Base-by-base conservation (phyloP, 345 rosid species). In the Noccaea bulbosa region DNA sequence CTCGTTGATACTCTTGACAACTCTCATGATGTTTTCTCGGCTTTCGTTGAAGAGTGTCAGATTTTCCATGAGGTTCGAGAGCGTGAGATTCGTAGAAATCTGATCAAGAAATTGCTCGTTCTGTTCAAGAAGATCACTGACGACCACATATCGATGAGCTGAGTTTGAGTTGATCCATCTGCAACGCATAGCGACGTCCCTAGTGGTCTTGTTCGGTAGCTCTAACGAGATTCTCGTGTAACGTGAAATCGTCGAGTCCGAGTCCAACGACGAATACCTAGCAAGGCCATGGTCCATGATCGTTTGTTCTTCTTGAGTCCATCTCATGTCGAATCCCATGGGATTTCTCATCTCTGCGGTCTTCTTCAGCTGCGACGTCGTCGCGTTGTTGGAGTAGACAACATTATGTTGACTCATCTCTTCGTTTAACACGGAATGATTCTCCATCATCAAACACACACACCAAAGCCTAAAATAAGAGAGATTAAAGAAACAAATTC, bases 131-230 rank as follows among this genome's bases (percentile, higher is more conserved):
- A 87, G 85, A 66, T 81, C 86, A n/a, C 81, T 83, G 4, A 78
- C 52, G 14, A n/a, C 11, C 6, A 5, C 64, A 40, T 66, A 16
- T 12, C 11, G 14, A 35, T 43, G 35, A 48, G 12, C n/a, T 15
- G 53, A 20, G 15, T 17, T 16, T 30, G 62, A 40, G 60, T 72
- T 81, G 41, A 85, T 78, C 96, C 94, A 87, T 70, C 83, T 77
- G 82, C 89, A 80, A 55, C 94, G 96, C 78, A 79, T 54, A 22
- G 94, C 96, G 54, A 92, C 89, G 66, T 92, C 96, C 15, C 93
- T 78, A 6, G 84, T 82, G 10, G 85, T 87, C 75, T 92, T 92
- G 30, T 76, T 40, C 20, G 39, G 65, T 22, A 92, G 78, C 65
- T 55, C 70, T 53, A 70, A 8, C 8, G 94, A 89, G 61, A 92